Base-by-base conservation (phyloP, 2,329 filamentous ascomycete genomes). In the Sclerotiophoma versabilis region DNA sequence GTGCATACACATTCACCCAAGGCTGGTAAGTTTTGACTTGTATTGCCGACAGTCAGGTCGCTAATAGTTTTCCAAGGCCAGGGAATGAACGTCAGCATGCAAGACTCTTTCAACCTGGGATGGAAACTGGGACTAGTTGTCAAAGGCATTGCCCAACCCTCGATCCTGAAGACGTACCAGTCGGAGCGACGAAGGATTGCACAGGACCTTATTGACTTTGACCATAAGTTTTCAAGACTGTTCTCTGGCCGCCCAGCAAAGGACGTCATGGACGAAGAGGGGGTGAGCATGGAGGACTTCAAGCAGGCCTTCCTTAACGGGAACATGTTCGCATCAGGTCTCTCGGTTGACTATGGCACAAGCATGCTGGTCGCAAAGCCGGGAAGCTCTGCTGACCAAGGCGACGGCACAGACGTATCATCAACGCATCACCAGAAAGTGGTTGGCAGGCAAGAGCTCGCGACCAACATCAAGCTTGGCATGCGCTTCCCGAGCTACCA, bases 41-140 rank as follows among this genome's bases (percentile, higher is more conserved):
- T 12, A 14, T 10, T 33, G 8, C 20, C 5, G 14, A 9, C 17
- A 15, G 3, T 9, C 12, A 14, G 2, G 32, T 3, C 5, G 5
- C 38, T 44, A 14, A 49, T 12, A 11, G 5, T 2, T 15, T 19
- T 7, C 22, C 3, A 26, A 49, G 50, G 88, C 11, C 51, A 54
- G 14, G 51, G 51, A 2, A 90, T 90, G 87, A 91, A 91, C 61
- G 83, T 89, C 2, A 84, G 80, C 25, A 88, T 91, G 84, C 87
- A 89, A 62, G 88, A 91, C 68, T 75, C 79, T 4, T 85, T 79
- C 70, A 86, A 85, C 59, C 75, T 86, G 0, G 82, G 80, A 23
- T 85, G 83, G 83, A 86, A 86, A 64, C 68, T 85, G 2, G 79
- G 76, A 0, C 66, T 78, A 23, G 82, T 83, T 0, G 68, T 84